Evolutionary conservation across 2,329 filamentous ascomycete genomes (phyloP), one percentile per base, ranked within the genome.

Genomic region (Penicillium digitatum): DNA sequence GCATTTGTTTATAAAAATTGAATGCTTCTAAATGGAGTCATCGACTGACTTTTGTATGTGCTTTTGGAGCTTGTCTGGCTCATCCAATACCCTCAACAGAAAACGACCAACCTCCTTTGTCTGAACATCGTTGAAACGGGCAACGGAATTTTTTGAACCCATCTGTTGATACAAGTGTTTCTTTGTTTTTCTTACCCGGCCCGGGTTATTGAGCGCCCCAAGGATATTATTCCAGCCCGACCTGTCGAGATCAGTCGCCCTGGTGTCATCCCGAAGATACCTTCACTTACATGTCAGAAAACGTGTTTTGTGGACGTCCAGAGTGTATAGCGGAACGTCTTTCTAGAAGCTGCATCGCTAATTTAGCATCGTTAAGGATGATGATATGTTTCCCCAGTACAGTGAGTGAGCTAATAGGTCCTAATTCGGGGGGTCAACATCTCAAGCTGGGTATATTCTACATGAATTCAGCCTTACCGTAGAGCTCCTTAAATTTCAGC

Each of bases 151-250:
- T 37, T 74, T 77, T 0, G 77, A 74, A 1, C 80, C 79, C 3
- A 82, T 69, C 9, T 76, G 67, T 11, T 72, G 71, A 38, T 72
- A 67, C 35, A 78, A 68, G n/a, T 76, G 68, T 61, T 77, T 81
- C 3, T 80, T 76, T 24, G 78, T 72, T 1, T 64, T 66, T 22
- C 69, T 70, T 22, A 74, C 73, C 0, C 61, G 68, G 5, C 70
- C 64, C n/a, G 71, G 70, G 48, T 77, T 74, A 16, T 62, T 63
- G 14, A 65, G 62, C 20, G 74, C 55, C 2, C 66, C 70, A 3
- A 77, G 59, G 0, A 69, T 52, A 22, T 74, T 57, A 10, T 70
- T 67, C 72, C 69, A 78, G 11, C 75, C 77, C 47, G 61, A 57
- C 58, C 66, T 68, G 16, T 9, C 1, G 46, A 26, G 12, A 12